A percentile compares a stretch with the other conserved stretches of the same genome.
Evolutionary conservation across 2,329 filamentous ascomycete genomes (phyloP).

Genomic region (Pseudogymnoascus destructans): DNA sequence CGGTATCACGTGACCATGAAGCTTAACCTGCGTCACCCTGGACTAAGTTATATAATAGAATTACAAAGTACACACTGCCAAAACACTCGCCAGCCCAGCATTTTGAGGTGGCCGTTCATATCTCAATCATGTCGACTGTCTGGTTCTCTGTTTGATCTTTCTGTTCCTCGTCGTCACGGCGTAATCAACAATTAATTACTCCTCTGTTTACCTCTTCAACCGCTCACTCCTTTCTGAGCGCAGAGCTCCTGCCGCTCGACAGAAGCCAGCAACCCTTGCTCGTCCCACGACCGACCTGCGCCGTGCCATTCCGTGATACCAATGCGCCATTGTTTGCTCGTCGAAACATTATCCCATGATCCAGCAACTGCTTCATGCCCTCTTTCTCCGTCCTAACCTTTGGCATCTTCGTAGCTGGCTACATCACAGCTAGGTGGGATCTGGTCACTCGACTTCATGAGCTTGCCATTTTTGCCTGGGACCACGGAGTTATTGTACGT

Average conservation of each 20-base stretch:
- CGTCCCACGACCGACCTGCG: neutral
- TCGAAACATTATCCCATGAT: conserved; percentile 10
- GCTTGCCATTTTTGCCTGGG: conserved; percentile 92
- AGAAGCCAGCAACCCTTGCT: neutral
- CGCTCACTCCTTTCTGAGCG: neutral
- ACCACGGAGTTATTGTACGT: conserved; percentile 90
- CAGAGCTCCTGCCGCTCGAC: neutral
- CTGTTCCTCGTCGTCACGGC: neutral
- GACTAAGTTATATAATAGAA: conserved; percentile 4
- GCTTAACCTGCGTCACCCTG: neutral
- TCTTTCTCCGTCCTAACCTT: conserved; percentile 91
- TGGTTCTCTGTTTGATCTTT: neutral
- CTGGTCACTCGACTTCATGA: conserved; percentile 95
- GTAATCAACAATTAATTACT: neutral
- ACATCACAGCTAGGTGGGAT: conserved; percentile 98
- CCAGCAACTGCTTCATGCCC: conserved; percentile 55
- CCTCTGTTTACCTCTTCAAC: neutral
- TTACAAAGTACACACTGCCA: conserved; percentile 3
- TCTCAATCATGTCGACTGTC: neutral
- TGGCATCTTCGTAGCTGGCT: conserved; percentile 98
- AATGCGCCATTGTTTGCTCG: conserved; percentile 9
- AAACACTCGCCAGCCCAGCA: neutral
- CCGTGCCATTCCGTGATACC: neutral
- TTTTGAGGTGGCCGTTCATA: neutral
- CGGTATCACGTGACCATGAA: neutral